These are phyloP conservation scores for Leccinum pachyderme DNA, from an alignment of 1,284 basidiomycete species.

Conservation along the genomic window DNA sequence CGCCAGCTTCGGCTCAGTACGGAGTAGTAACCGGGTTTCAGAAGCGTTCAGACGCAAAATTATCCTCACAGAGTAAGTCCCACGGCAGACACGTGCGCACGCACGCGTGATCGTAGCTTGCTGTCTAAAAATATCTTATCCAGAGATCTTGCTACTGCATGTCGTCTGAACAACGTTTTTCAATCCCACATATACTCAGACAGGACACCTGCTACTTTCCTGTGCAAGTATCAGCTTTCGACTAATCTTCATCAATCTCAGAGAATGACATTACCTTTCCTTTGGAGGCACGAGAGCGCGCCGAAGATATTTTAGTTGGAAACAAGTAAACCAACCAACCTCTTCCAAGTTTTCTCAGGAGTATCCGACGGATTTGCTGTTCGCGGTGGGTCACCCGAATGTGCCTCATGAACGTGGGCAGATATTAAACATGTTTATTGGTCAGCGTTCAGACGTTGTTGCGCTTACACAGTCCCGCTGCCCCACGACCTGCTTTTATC, in stretches of 20 bases:
- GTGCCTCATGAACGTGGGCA: conserved; percentile 9
- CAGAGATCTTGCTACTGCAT: no score
- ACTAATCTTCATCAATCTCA: conserved; percentile 30
- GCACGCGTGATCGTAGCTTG: no score
- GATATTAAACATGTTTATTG: neutral
- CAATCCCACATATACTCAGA: neutral
- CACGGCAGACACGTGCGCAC: no score
- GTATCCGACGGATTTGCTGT: conserved; percentile 35
- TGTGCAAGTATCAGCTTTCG: conserved; percentile 37
- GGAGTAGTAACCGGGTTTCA: neutral
- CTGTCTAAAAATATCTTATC: no score
- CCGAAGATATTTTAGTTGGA: conserved; percentile 30
- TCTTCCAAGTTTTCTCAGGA: conserved; percentile 28
- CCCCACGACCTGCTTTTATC: conserved; percentile 52
- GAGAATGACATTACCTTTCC: conserved; percentile 30
- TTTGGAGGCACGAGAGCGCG: conserved; percentile 1
- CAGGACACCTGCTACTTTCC: conserved; percentile 51
- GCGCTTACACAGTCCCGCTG: conserved; percentile 31
- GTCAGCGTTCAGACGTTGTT: neutral
- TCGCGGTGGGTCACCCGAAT: conserved; percentile 17
- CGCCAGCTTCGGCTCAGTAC: conserved; percentile 3
- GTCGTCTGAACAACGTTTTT: conserved; percentile 14
- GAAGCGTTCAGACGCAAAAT: no score
- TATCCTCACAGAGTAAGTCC: no score
- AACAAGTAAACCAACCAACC: conserved; percentile 27